Percentiles rank a stretch among this genome's conserved stretches.
These are phyloP conservation scores for Tylopilus rubrobrunneus DNA, from an alignment of 768 basidiomycete genomes.

Conservation along the genomic window DNA sequence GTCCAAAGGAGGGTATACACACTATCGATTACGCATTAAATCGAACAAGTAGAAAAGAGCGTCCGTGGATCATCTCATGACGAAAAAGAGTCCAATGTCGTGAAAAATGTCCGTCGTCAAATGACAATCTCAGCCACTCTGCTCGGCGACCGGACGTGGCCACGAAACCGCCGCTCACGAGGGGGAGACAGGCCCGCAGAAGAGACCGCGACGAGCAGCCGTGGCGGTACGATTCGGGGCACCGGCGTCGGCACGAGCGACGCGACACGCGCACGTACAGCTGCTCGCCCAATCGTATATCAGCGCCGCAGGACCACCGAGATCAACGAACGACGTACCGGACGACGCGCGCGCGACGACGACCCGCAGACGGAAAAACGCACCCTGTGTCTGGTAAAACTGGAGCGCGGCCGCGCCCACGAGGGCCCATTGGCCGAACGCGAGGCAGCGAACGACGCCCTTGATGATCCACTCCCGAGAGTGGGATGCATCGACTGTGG, in stretches of 20 bases:
- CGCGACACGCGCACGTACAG: background rate
- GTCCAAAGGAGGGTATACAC: background rate
- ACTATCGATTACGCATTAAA: background rate
- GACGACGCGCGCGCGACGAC: background rate
- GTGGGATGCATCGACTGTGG: constrained; percentile 16
- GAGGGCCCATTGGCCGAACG: constrained; percentile 7
- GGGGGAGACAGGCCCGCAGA: background rate
- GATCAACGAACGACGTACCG: background rate
- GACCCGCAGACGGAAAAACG: too few species aligned
- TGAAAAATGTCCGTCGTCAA: background rate
- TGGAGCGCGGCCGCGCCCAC: background rate
- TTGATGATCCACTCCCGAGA: constrained; percentile 15
- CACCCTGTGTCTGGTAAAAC: background rate
- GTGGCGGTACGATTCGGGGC: background rate
- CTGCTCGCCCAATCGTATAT: background rate
- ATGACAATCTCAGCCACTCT: constrained; percentile 8
- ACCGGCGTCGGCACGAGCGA: background rate
- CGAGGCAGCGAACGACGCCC: constrained; percentile 4
- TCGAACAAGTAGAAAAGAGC: background rate
- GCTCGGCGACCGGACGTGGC: constrained; percentile 11
- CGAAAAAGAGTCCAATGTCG: background rate
- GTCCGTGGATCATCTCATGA: background rate
- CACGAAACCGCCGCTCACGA: background rate
- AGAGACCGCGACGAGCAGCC: background rate
- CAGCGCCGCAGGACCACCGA: background rate